A percentile compares a stretch with the other conserved stretches of the same genome.
phyloP scores from a whole-genome alignment of 163 green algal genomes.

The Botryococcus braunii region DNA sequence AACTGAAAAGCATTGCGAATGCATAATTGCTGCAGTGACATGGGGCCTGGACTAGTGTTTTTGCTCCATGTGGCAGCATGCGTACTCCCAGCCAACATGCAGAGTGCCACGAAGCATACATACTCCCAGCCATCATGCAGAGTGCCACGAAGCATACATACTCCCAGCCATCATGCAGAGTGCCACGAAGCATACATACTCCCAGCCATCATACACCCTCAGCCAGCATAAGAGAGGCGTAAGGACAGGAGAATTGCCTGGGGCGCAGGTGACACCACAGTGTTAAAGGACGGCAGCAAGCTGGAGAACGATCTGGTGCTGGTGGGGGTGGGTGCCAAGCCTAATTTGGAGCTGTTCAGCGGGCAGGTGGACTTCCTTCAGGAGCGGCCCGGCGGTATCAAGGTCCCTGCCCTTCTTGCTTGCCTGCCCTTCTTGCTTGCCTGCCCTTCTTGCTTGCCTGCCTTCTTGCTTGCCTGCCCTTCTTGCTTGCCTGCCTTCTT shows the following conservation, averaged over 20 bases:
- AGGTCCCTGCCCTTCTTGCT: conserved; percentile 29
- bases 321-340: conserved; percentile 70
- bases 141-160: too few species aligned
- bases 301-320: conserved; percentile 64
- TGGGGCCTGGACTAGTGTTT: not conserved
- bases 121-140: too few species aligned
- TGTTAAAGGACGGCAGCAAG: conserved; percentile 39
- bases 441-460: too few species aligned
- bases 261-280: conserved; percentile 38
- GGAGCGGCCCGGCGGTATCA: conserved; percentile 46
- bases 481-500: too few species aligned
- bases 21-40: too few species aligned
- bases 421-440: too few species aligned
- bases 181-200: not conserved
- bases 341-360: conserved; percentile 64
- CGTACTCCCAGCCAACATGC: conserved; percentile 2
- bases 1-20: conserved; percentile 4
- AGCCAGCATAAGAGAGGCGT: too few species aligned
- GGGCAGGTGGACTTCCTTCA: conserved; percentile 58
- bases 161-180: too few species aligned
- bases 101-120: too few species aligned
- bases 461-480: too few species aligned
- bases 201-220: not conserved
- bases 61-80: conserved; percentile 9
- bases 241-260: too few species aligned